Conservation (phyloP, 2,329 filamentous ascomycete species). For the Mollisia scopiformis region DNA sequence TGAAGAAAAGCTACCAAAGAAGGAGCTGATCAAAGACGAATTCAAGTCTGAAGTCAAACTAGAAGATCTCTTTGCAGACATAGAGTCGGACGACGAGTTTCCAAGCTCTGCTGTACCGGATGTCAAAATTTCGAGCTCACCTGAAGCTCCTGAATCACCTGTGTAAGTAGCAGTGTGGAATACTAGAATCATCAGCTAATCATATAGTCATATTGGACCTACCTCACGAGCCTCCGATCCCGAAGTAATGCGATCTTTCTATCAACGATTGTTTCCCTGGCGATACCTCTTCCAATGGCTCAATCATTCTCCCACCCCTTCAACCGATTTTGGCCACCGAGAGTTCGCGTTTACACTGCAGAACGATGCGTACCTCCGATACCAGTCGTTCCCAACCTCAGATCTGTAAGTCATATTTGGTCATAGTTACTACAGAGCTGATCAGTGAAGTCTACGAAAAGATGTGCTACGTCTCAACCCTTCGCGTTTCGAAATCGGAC, state of each 20-base stretch:
- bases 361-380: constrained; percentile 90
- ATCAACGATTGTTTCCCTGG: constrained; percentile 94
- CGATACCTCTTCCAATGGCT: constrained; percentile 96
- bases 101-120: constrained; percentile 47
- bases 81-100: constrained; percentile 65
- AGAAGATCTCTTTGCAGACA: constrained; percentile 61
- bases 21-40: constrained; percentile 23
- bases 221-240: constrained; percentile 66
- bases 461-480: constrained; percentile 88
- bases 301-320: constrained; percentile 86
- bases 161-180: constrained; percentile 39
- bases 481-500: constrained; percentile 95
- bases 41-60: constrained; percentile 53
- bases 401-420: constrained; percentile 52
- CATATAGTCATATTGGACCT: constrained; percentile 38
- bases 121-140: constrained; percentile 47
- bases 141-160: constrained; percentile 45
- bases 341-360: constrained; percentile 97
- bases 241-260: constrained; percentile 90
- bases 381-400: constrained; percentile 75
- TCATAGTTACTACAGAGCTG: constrained; percentile 16
- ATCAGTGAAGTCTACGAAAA: constrained; percentile 71
- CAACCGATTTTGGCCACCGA: constrained; percentile 86
- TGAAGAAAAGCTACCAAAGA: constrained; percentile 4
- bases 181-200: constrained; percentile 1